Evolutionary conservation across 2,329 filamentous ascomycete genomes (phyloP).

Genomic region (Sporothrix variecibatus): DNA sequence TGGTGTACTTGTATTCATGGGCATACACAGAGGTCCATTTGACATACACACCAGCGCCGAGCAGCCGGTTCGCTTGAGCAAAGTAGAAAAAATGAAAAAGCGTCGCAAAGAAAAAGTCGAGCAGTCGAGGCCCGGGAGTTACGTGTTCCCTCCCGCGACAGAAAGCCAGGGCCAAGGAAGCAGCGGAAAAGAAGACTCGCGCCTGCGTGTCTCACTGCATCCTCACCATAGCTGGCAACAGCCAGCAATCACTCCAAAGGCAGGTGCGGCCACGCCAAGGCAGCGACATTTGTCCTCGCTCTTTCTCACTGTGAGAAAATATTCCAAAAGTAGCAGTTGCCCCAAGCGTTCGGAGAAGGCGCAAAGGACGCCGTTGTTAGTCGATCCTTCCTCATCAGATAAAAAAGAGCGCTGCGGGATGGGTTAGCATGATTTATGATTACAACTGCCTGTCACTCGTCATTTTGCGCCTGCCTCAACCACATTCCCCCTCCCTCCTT

Average conservation of each 20-base stretch:
- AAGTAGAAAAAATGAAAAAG: constrained; percentile 8
- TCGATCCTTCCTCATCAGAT: constrained; percentile 19
- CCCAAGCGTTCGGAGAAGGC: constrained; percentile 1
- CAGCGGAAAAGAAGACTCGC: neutral
- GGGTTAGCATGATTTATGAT: neutral
- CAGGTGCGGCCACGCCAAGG: neutral
- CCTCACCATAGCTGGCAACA: neutral
- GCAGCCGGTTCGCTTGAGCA: constrained; percentile 1
- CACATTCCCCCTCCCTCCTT: neutral
- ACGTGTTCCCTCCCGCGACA: constrained; percentile 3
- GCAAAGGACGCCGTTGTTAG: neutral
- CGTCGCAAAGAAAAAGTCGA: neutral
- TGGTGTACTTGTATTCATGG: neutral
- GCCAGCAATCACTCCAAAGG: neutral
- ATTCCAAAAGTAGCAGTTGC: constrained; percentile 1
- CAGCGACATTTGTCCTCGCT: neutral
- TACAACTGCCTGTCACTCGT: constrained; percentile 8
- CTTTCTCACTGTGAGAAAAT: neutral
- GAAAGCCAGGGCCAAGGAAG: constrained; percentile 7
- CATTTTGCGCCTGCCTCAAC: neutral
- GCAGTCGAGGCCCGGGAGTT: neutral
- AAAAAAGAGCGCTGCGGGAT: neutral
- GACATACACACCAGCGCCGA: neutral
- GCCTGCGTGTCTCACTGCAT: neutral
- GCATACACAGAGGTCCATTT: neutral